Conservation (phyloP, 1,284 basidiomycete species). For the Papiliotrema nemorosa region DNA sequence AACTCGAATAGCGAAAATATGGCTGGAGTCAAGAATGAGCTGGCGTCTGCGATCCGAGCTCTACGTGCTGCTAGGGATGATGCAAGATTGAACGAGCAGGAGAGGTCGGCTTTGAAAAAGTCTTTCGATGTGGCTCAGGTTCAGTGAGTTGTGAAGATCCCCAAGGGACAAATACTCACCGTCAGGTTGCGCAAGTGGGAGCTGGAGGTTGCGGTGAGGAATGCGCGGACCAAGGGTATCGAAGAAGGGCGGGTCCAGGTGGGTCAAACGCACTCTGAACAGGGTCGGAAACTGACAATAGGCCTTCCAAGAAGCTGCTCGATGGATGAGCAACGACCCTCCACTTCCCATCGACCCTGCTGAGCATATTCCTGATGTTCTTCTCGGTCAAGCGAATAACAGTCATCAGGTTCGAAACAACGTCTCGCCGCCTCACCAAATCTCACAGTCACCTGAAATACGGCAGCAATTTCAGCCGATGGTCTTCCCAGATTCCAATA, state of each 20-base stretch:
- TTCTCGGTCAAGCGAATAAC: constrained; percentile 28
- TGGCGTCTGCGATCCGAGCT: constrained; percentile 37
- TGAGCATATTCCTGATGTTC: constrained; percentile 21
- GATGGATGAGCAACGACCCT: constrained; percentile 41
- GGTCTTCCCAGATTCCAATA: not conserved
- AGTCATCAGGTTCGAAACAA: constrained; percentile 13
- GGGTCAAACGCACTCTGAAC: constrained; percentile 3
- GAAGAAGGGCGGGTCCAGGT: constrained; percentile 45
- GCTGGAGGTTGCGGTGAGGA: constrained; percentile 39
- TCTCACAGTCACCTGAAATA: not conserved
- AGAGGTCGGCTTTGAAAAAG: constrained; percentile 29
- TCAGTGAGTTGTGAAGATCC: constrained; percentile 24
- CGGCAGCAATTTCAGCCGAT: not conserved
- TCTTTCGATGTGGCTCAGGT: constrained; percentile 41
- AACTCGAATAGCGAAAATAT: constrained; percentile 25
- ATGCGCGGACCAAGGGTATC: constrained; percentile 38
- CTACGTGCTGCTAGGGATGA: constrained; percentile 41
- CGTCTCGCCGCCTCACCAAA: not conserved
- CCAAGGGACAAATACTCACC: not conserved
- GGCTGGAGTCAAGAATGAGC: constrained; percentile 36
- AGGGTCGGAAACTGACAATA: constrained; percentile 3
- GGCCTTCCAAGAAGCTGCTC: constrained; percentile 45
- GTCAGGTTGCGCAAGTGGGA: constrained; percentile 38
- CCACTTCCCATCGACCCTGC: constrained; percentile 42
- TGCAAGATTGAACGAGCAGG: constrained; percentile 40